Base-by-base conservation (phyloP, 352 stramenopile genomes). In the Phytophthora boehmeriae region DNA sequence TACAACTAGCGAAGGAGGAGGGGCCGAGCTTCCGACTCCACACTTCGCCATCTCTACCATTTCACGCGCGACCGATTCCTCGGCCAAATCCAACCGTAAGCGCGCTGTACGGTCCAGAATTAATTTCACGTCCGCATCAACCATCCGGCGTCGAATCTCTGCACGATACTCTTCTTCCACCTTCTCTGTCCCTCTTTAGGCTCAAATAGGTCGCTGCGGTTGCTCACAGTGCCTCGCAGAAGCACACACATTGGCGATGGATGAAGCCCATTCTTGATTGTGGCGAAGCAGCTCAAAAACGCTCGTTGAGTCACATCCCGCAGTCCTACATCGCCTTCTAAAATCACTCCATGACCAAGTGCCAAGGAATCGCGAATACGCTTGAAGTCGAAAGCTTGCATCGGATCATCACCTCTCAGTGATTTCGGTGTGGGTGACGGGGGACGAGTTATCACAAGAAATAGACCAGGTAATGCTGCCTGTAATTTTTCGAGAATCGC, bases 271-370 rank as follows among this genome's bases (percentile, higher is more conserved):
- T 75, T 66, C 52, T 91, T 90, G n/a, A 93, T 51, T 0, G 84
- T 75, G 0, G 77, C 63, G 48, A 95, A 90, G 3, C 68, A 73
- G 10, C 75, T 74, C 6, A 90, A 46, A 39, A 95, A 93, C 1
- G 64, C 55, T 5, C 81, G 75, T 39, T 86, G 84, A 11, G 71
- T 62, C 0, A 80, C 71, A 20, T 91, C 83, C 1, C 70, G 83
- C 51, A 93, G 63, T 6, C 86, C 86, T n/a, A 95, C 54, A 44
- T 90, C 80, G n/a, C 69, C 80, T 67, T 93, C 84, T 5, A 95
- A 58, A 11, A 93, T 75, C n/a, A 93, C 80, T 27, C 68, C 73
- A 47, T 88, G 74, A 10, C 84, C 86, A 4, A 84, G 48, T 1
- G 54, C 53, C 17, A 93, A 58, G 1, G 83, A 67, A 8, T 63